Evolutionary conservation across 75 land plant species (phyloP), one percentile per base, ranked within the genome.

Genomic region (Cupressus sempervirens): DNA sequence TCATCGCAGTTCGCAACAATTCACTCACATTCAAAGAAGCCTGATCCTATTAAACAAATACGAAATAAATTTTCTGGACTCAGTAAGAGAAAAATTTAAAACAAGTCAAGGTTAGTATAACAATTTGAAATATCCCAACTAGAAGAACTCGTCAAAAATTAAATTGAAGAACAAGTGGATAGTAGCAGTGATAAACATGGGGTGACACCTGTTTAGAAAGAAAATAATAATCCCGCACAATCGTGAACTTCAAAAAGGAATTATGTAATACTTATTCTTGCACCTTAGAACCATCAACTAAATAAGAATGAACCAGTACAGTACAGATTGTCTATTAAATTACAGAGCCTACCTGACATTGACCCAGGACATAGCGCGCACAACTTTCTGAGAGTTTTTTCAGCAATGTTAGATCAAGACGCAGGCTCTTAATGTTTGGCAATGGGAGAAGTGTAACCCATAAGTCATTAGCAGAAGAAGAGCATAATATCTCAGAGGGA

Each of bases 391-490:
- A 87, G 53, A 95, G 84, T 70, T 85, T 80, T 52, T 82, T 74
- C 58, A 96, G 93, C 81, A 96, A 82, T 56, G 76, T 82, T 48
- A 91, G 82, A 80, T 96, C 96, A 11, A 92, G 68, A 65, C 75
- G 84, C 67, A 91, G 58, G 82, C 96, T 92, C 38, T 76, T 84
- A 12, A 77, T 8, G 82, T 91, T 90, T 62, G 83, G 84, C 86
- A 95, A 87, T 52, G 91, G 89, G 82, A 89, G 84, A 40, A 88
- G 85, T 52, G 88, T 89, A 41, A 84, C 48, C 96, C 93, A 93
- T 46, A 89, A 82, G 20, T 87, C 81, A 82, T 84, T 83, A 26
- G 89, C 90, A 40, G 92, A 41, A 41, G 84, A 73, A 3, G 13
- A 48, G n/a, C 84, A 86, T 20, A 92, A 85, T 54, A 84, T 50